Base-by-base conservation (phyloP, 1,139 yeast genomes). In the Saccharomyces hybrid region DNA sequence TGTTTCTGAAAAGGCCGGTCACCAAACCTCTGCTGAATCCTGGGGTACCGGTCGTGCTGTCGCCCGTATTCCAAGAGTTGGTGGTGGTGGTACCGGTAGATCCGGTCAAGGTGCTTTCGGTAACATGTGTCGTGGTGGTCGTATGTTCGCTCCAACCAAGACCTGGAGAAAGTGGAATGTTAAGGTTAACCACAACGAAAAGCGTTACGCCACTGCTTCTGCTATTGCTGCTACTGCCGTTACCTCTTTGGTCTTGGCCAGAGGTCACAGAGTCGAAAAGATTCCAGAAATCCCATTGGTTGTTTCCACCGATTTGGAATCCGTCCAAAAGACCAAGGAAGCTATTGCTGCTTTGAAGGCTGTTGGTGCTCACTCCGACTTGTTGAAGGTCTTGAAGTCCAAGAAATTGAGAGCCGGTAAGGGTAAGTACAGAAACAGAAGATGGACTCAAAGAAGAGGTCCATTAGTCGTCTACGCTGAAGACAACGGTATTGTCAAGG, bases 11-110 rank as follows among this genome's bases (percentile, higher is more conserved):
- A 88, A 89, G 81, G 99, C 99, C 73, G 99, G 99, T 83, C 96
- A 89, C 85, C 98, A 93, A 83, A 91, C 97, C 79, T 93, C 99
- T 66, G 99, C 99, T 77, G 97, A 90, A 81, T 93, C 99, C 64
- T 93, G 99, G 99, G 99, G 99, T 89, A 95, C 99, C 72, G 99
- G 99, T 86, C 91, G 99, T 84, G 99, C 99, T 81, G 97, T 93
- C 76, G 98, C 99, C 81, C 93, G 99, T 86, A 91, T 93, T 79
- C 99, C 99, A 83, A 91, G 99, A 86, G 98, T 93, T 77, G 96
- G 96, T 81, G 99, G 99, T 83, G 91, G 96, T 78, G 99, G 99
- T 88, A 93, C 99, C 78, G 97, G 90, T 95, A 93, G 99, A 83
- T 85, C 98, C 69, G 99, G 99, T 79, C 99, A 93, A 82, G 99